These are phyloP conservation scores for Lactarius hengduanensis DNA, from an alignment of 768 basidiomycete species.

Conservation along the genomic window DNA sequence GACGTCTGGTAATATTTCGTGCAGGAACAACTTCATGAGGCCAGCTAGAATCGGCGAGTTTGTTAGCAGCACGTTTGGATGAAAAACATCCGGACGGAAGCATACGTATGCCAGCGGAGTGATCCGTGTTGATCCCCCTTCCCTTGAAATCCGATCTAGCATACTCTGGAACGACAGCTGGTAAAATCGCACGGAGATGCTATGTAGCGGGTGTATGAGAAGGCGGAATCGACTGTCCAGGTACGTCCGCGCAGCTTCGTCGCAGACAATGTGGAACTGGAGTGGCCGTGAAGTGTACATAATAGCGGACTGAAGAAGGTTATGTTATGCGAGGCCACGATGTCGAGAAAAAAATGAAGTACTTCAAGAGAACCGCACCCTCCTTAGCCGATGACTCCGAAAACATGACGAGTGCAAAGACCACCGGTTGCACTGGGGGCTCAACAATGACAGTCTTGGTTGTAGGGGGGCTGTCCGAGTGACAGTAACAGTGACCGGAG, in stretches of 20 bases:
- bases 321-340: not conserved
- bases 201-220: slow-evolving; percentile 40
- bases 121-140: slow-evolving; percentile 47
- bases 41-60: slow-evolving; percentile 37
- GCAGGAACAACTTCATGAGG: slow-evolving; percentile 53
- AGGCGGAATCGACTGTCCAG: slow-evolving; percentile 43
- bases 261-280: slow-evolving; percentile 48
- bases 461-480: slow-evolving; percentile 5
- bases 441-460: slow-evolving; percentile 1
- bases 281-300: slow-evolving; percentile 42
- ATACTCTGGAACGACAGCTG: slow-evolving; percentile 43
- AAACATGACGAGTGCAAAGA: slow-evolving; percentile 27
- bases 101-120: slow-evolving; percentile 49
- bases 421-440: slow-evolving; percentile 14
- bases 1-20: slow-evolving; percentile 48
- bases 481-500: not conserved
- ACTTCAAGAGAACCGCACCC: slow-evolving; percentile 29
- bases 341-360: not conserved
- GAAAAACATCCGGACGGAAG: slow-evolving; percentile 20
- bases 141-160: slow-evolving; percentile 45
- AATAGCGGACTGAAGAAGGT: slow-evolving; percentile 36
- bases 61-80: not conserved
- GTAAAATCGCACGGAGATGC: slow-evolving; percentile 44
- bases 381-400: slow-evolving; percentile 23
- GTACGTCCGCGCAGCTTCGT: slow-evolving; percentile 41